Base-by-base conservation (phyloP, 2,329 filamentous ascomycete species). In the Fusarium decemcellulare region DNA sequence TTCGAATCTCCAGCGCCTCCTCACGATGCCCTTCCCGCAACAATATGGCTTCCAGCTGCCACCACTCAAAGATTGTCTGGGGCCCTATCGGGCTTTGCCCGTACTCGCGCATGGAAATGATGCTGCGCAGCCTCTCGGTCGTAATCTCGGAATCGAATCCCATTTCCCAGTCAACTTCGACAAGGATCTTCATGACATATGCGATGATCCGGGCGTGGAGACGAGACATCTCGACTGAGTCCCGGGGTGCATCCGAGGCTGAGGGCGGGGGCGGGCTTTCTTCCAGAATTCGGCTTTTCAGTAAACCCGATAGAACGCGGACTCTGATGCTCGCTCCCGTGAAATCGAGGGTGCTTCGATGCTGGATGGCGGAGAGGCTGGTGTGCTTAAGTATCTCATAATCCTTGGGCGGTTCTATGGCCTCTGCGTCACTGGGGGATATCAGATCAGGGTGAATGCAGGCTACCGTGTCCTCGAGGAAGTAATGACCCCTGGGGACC, bases 61-160 rank as follows among this genome's bases (percentile, higher is more conserved):
- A 67, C 40, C 58, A 47, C 4, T 67, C 65, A 7, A 63, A 44
- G 12, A 67, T 67, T 3, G 56, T 36, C 34, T 67, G 63, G 2
- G 65, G 65, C 2, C 53, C 50, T 0, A 43, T 59, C 2, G 4
- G 32, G 1, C 44, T 50, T 4, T 63, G 52, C 5, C 65, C 65
- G 9, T 67, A 67, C 18, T 63, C 63, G 4, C 65, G 63, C 27
- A 67, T 52, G 0, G 63, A 43, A 11, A 67, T 43, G 2, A 59
- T 44, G 12, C 40, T 59, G 0, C 44, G 15, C 62, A 67, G 53
- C 16, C 65, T 62, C 16, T 63, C 65, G 2, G 23, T 52, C 8
- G 43, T 48, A 15, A 67, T 57, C 5, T 66, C 23, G 11, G 34
- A 9, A 10, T 59, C 59, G 8, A 67, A 27, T 0, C 63, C 65